A percentile compares a stretch with the other conserved stretches of the same genome.
Evolutionary conservation across 768 basidiomycete genomes (phyloP).

Genomic region (Auricularia auricula-judae): DNA sequence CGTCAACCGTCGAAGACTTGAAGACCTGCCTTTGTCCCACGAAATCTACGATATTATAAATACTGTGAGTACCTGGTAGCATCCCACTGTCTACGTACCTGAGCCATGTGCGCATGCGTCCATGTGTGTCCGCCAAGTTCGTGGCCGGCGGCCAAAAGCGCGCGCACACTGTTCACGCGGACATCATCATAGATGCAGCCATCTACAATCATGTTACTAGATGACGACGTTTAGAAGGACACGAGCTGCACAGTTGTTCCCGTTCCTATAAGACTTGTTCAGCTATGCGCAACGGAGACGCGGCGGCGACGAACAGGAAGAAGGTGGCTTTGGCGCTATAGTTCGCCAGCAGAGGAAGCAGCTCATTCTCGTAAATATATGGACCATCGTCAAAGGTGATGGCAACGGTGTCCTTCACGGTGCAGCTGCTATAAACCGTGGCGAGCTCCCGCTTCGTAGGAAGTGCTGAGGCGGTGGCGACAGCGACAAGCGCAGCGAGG

Average conservation of each 20-base stretch:
- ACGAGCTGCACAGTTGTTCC: slow-evolving; percentile 4
- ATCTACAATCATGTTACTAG: slow-evolving; percentile 5
- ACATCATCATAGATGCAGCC: slow-evolving; percentile 20
- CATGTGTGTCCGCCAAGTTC: slow-evolving; percentile 37
- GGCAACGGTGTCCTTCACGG: not conserved
- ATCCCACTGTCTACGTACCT: not conserved
- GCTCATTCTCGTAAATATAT: slow-evolving; percentile 11
- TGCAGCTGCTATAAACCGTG: not conserved
- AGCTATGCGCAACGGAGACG: not conserved
- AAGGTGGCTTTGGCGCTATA: slow-evolving; percentile 30
- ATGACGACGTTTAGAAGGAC: not conserved
- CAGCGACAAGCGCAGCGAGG: not conserved
- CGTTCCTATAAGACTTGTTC: not conserved
- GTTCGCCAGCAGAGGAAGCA: slow-evolving; percentile 5
- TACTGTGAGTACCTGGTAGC: too few relatives aligned
- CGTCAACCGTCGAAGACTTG: not conserved
- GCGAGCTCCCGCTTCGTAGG: not conserved
- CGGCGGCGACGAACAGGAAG: slow-evolving; percentile 23
- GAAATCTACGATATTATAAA: slow-evolving; percentile 9
- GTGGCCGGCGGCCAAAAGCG: slow-evolving; percentile 29
- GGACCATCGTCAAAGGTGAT: slow-evolving; percentile 15
- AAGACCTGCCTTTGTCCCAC: slow-evolving; percentile 14
- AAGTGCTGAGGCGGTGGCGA: not conserved
- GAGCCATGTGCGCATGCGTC: slow-evolving; percentile 25
- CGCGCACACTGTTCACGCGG: slow-evolving; percentile 20